These are phyloP conservation scores for Xylariaceae sp. DNA, from an alignment of 2,329 filamentous ascomycete genomes.

Conservation along the genomic window DNA sequence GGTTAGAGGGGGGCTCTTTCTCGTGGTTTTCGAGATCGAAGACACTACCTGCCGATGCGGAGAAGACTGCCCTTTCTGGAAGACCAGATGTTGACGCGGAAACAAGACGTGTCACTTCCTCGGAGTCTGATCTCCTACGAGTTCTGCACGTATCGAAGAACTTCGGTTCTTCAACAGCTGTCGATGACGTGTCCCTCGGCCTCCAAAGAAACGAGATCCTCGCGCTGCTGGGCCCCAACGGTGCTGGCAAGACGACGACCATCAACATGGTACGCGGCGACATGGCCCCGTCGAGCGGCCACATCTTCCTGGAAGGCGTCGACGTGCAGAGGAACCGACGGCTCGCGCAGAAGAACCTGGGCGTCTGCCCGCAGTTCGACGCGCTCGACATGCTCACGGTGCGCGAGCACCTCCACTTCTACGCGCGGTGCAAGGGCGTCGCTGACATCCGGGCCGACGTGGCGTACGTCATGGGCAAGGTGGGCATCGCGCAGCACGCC, in stretches of 20 bases:
- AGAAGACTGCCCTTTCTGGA: conserved; percentile 16
- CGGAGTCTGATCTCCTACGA: conserved; percentile 45
- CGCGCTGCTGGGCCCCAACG: conserved; percentile 71
- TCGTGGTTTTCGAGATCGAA: conserved; percentile 27
- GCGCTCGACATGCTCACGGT: conserved; percentile 75
- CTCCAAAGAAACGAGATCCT: conserved; percentile 67
- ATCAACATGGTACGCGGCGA: conserved; percentile 72
- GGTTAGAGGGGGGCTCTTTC: conserved; percentile 60
- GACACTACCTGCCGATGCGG: conserved; percentile 18
- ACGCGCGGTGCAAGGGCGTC: conserved; percentile 67
- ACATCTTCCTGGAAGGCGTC: conserved; percentile 65
- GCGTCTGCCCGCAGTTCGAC: conserved; percentile 70
- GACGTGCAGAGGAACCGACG: conserved; percentile 62
- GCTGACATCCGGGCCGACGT: conserved; percentile 60
- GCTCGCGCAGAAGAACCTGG: conserved; percentile 59
- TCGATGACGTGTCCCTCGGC: conserved; percentile 68
- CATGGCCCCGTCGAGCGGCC: conserved; percentile 57
- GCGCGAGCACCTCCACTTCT: conserved; percentile 67
- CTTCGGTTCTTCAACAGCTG: conserved; percentile 60
- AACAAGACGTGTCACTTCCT: conserved; percentile 23
- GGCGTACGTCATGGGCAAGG: conserved; percentile 57
- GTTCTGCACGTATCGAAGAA: conserved; percentile 64
- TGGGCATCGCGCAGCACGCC: conserved; percentile 60
- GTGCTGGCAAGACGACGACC: conserved; percentile 70
- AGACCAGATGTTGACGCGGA: conserved; percentile 26